A percentile compares a stretch with the other conserved stretches of the same genome.
Conservation (phyloP, 106 monocot species). For the Dendrobium huoshanense region DNA sequence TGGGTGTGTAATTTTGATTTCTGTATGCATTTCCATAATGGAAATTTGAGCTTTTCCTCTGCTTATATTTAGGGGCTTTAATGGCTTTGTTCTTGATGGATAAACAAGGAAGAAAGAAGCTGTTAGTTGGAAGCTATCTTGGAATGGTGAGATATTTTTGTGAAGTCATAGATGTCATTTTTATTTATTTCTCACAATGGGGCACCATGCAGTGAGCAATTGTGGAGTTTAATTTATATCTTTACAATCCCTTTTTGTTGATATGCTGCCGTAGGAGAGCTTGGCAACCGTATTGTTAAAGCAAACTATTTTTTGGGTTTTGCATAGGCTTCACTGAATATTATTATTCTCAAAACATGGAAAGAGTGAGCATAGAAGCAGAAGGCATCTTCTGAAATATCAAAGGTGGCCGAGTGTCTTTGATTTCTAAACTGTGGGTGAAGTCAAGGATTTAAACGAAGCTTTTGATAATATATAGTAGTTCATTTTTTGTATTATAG, state of each 20-base stretch:
- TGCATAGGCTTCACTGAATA: neutral
- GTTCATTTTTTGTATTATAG: neutral
- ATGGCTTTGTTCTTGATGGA: conserved; percentile 75
- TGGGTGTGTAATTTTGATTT: neutral
- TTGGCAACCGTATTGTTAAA: neutral
- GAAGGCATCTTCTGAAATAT: neutral
- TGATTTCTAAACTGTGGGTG: neutral
- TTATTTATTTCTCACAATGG: neutral
- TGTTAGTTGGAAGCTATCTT: conserved; percentile 76
- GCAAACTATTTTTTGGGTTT: neutral
- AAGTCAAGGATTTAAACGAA: neutral
- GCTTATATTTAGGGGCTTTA: conserved; percentile 51
- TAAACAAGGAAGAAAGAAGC: conserved; percentile 68
- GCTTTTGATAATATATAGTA: neutral
- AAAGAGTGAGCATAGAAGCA: neutral
- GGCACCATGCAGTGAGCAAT: neutral
- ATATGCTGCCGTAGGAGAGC: neutral
- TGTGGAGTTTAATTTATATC: neutral
- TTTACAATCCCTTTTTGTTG: neutral
- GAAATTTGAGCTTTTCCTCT: neutral
- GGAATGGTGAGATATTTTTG: conserved; percentile 61
- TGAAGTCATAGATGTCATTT: neutral
- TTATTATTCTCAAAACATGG: neutral
- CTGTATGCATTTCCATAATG: neutral
- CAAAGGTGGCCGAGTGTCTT: neutral